Evolutionary conservation across 1,139 yeast species (phyloP).

Genomic region (Spencermartinsiella ligniputridi): DNA sequence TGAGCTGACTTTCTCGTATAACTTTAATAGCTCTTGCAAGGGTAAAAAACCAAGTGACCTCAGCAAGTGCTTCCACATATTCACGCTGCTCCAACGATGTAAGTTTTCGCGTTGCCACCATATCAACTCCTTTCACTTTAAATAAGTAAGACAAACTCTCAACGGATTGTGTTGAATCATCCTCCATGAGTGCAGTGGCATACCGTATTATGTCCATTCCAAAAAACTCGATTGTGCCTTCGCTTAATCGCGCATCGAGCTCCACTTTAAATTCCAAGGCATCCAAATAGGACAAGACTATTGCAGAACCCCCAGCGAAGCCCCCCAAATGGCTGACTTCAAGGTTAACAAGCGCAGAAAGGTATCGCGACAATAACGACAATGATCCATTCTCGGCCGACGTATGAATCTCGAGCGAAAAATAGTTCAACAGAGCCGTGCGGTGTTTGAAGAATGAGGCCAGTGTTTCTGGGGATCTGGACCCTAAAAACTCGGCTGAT

Average conservation of each 20-base stretch:
- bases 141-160: slow-evolving; percentile 22
- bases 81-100: slow-evolving; percentile 19
- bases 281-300: slow-evolving; percentile 64
- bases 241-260: slow-evolving; percentile 16
- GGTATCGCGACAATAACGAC: slow-evolving; percentile 52
- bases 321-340: slow-evolving; percentile 10
- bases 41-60: slow-evolving; percentile 17
- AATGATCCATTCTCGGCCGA: slow-evolving; percentile 50
- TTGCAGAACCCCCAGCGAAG: slow-evolving; percentile 45
- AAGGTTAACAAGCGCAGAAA: slow-evolving; percentile 47
- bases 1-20: slow-evolving; percentile 45
- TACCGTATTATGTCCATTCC: slow-evolving; percentile 28
- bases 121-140: slow-evolving; percentile 27
- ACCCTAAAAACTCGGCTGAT: slow-evolving; percentile 29
- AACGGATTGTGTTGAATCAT: slow-evolving; percentile 16
- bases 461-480: slow-evolving; percentile 46
- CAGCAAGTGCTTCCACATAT: slow-evolving; percentile 15
- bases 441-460: slow-evolving; percentile 61
- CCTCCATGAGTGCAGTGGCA: slow-evolving; percentile 15
- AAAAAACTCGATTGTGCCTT: slow-evolving; percentile 15
- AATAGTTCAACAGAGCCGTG: slow-evolving; percentile 55
- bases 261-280: slow-evolving; percentile 47
- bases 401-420: slow-evolving; percentile 69
- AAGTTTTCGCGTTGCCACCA: slow-evolving; percentile 19
- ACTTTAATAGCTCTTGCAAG: slow-evolving; percentile 16